These are phyloP conservation scores for Biancaea sappan DNA, from an alignment of 306 rosid genomes.

Conservation along the genomic window DNA sequence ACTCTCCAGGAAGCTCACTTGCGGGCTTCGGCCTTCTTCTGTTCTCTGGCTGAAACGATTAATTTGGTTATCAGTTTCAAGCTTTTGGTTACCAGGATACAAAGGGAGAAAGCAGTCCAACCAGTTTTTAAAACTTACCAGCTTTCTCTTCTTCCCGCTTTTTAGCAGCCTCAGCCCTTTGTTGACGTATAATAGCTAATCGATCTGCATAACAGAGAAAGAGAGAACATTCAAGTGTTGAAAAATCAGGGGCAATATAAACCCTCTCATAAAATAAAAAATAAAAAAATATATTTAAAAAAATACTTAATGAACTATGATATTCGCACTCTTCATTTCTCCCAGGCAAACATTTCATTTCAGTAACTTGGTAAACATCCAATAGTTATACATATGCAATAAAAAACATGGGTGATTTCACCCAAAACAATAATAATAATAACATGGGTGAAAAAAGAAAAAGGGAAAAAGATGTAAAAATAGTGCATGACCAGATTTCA, in stretches of 20 bases:
- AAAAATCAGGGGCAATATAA: background rate
- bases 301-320: background rate
- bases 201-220: slow-evolving; percentile 59
- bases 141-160: slow-evolving; percentile 88
- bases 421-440: too few species aligned
- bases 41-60: slow-evolving; percentile 67
- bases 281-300: too few species aligned
- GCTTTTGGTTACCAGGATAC: background rate
- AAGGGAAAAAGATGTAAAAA: background rate
- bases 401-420: too few species aligned
- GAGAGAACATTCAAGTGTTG: background rate
- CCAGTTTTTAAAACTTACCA: slow-evolving; percentile 47
- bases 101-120: background rate
- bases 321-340: background rate
- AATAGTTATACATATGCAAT: background rate
- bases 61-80: slow-evolving; percentile 24
- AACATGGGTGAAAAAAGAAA: background rate
- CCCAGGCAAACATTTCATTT: background rate
- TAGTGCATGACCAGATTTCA: slow-evolving; percentile 7
- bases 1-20: slow-evolving; percentile 48
- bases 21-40: slow-evolving; percentile 76
- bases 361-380: slow-evolving; percentile 11
- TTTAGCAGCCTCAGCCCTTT: slow-evolving; percentile 91
- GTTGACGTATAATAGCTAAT: slow-evolving; percentile 76
- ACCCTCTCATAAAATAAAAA: background rate